Evolutionary conservation across 75 land plant species (phyloP).

Genomic region (Picea sitchensis): DNA sequence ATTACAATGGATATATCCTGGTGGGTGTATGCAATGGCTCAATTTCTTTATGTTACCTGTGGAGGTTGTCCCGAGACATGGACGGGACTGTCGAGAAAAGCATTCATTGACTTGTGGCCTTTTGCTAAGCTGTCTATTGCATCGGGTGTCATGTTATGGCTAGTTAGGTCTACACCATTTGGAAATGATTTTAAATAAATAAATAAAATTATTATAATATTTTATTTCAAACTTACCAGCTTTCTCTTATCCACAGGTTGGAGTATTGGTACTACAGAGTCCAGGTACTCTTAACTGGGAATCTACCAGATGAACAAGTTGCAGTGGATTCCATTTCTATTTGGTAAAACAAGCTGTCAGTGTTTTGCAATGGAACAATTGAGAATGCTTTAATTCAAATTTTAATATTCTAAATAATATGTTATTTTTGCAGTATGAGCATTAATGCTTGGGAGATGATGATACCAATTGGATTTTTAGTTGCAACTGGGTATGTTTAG

Average conservation of each 20-base stretch:
- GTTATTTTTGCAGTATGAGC: background rate
- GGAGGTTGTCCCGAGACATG: constrained; percentile 16
- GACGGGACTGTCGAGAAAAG: constrained; percentile 26
- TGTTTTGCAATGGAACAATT: background rate
- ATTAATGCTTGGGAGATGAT: constrained; percentile 6
- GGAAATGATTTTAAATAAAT: background rate
- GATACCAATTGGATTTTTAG: constrained; percentile 1
- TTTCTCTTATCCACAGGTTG: background rate
- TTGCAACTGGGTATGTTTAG: constrained; percentile 5
- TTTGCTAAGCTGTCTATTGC: constrained; percentile 37
- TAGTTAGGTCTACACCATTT: background rate
- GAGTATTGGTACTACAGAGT: constrained; percentile 15
- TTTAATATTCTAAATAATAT: background rate
- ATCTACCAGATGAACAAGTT: background rate
- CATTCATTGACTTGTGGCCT: constrained; percentile 19
- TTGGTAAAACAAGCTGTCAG: background rate
- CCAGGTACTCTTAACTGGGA: background rate
- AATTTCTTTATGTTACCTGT: constrained; percentile 8
- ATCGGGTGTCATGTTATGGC: constrained; percentile 42
- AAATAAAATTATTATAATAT: too few relatives aligned
- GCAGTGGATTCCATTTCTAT: constrained; percentile 7
- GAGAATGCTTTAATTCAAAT: background rate
- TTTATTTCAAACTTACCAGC: background rate
- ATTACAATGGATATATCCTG: constrained; percentile 21
- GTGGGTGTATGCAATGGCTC: constrained; percentile 20